phyloP scores from a whole-genome alignment of 352 stramenopile species.

The Phytopythium montanum region DNA sequence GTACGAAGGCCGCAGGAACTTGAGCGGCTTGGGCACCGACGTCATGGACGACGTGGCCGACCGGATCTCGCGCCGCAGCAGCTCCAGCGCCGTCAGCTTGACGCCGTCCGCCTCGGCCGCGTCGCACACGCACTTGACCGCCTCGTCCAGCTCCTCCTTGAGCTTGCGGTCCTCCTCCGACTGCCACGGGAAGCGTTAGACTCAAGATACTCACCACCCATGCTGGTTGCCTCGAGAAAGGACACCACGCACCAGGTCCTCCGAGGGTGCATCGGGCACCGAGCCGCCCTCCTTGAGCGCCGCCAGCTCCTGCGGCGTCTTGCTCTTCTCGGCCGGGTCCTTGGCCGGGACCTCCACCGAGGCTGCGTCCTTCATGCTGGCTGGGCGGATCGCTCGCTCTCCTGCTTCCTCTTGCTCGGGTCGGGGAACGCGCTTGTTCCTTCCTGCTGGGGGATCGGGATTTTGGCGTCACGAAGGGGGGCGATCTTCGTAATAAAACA shows the following conservation, averaged over 20 bases:
- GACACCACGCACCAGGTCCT: conserved; percentile 59
- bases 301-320: conserved; percentile 19
- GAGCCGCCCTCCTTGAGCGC: conserved; percentile 22
- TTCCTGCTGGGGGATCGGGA: neutral
- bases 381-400: conserved; percentile 4
- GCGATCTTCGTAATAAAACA: too few species aligned
- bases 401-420: conserved; percentile 3
- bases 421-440: conserved; percentile 13
- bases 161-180: conserved; percentile 92
- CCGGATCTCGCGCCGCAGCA: conserved; percentile 96
- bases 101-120: conserved; percentile 51
- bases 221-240: too few species aligned
- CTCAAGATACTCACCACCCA: too few species aligned
- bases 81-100: conserved; percentile 91
- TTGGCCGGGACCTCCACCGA: conserved; percentile 56
- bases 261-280: conserved; percentile 30
- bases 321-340: conserved; percentile 51
- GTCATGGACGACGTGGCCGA: conserved; percentile 98
- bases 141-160: conserved; percentile 91
- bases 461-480: conserved; percentile 6
- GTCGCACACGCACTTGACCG: conserved; percentile 80
- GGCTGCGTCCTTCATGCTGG: conserved; percentile 67
- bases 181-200: conserved; percentile 17
- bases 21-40: conserved; percentile 98
- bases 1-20: conserved; percentile 98